phyloP scores from a whole-genome alignment of 257 asterid species.

The Solanum corneliomulleri region DNA sequence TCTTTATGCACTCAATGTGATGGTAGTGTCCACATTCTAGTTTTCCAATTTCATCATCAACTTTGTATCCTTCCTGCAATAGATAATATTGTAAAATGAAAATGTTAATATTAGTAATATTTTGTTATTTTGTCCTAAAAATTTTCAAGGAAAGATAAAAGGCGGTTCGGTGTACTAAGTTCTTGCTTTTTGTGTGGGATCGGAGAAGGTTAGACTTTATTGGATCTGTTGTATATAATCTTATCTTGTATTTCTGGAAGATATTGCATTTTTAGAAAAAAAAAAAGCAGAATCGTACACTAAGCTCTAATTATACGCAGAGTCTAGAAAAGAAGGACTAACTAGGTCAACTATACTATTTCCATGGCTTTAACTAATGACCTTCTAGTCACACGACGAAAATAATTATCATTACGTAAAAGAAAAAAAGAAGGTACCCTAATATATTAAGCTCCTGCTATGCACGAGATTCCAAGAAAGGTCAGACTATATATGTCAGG shows the following conservation, averaged over 20 bases:
- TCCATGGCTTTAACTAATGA: not conserved
- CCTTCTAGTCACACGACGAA: fast-evolving
- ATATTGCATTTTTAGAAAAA: not conserved
- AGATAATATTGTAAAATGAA: not conserved
- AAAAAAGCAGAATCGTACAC: not conserved
- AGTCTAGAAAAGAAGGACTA: not conserved
- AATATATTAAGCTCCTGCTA: fast-evolving
- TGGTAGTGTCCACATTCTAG: constrained; percentile 53
- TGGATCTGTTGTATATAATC: not conserved
- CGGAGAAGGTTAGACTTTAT: not conserved
- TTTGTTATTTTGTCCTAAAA: not conserved
- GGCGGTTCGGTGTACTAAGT: not conserved
- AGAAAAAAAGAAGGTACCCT: not conserved
- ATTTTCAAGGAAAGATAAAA: fast-evolving
- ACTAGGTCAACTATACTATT: not conserved
- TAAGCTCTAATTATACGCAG: not conserved
- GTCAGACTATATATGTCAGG: not conserved
- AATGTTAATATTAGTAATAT: not conserved
- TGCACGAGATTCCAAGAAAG: not conserved
- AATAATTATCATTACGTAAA: not conserved
- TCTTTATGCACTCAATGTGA: constrained; percentile 53
- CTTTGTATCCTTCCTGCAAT: constrained; percentile 34
- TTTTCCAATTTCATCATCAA: constrained; percentile 23
- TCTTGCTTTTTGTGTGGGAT: not conserved
- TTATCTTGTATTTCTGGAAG: not conserved